Base-by-base conservation (phyloP, 345 rosid genomes). In the Sapria himalayana region DNA sequence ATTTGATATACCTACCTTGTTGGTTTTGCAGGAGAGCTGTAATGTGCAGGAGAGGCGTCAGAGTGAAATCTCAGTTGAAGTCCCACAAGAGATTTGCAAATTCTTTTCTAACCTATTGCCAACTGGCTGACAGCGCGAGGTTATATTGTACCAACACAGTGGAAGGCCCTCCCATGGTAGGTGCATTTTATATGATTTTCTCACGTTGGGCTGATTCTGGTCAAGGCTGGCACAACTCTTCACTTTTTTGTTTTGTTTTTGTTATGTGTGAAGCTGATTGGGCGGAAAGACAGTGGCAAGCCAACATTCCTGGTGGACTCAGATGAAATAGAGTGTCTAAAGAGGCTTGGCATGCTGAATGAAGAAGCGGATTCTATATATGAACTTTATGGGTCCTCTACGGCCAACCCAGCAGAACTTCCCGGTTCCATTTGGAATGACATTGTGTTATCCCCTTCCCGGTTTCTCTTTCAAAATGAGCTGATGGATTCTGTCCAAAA, bases 61-160 rank as follows among this genome's bases (percentile, higher is more conserved):
- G 98, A 44, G 92, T 89, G 54, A 65, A 63, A 25, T 71, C 98
- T 9, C 95, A 89, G 43, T 48, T 89, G 41, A 58, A 55, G 33
- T 89, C 95, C 24, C 98, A 82, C 65, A 72, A 71, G 69, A 74
- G 76, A 51, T 89, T 82, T 38, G 95, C 98, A 7, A 62, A 14
- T 54, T 93, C 92, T 3, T 89, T 89, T 46, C 76, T 64, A 25
- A 64, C 51, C 21, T 89, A 82, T 21, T 72, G 79, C 57, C 48
- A 56, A 1, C 66, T 76, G 29, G 95, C 82, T 9, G 98, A 89
- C 43, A 72, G 67, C 38, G 91, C 93, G 33, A 72, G 74, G 55
- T 81, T 89, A 19, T 89, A 71, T 41, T 70, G 84, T 63, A 82
- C 95, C 20, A 79, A 82, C 36, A 73, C 78, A 7, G 50, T 69